Evolutionary conservation across 345 rosid species (phyloP), one percentile per base, ranked within the genome.

Genomic region (Adansonia digitata): DNA sequence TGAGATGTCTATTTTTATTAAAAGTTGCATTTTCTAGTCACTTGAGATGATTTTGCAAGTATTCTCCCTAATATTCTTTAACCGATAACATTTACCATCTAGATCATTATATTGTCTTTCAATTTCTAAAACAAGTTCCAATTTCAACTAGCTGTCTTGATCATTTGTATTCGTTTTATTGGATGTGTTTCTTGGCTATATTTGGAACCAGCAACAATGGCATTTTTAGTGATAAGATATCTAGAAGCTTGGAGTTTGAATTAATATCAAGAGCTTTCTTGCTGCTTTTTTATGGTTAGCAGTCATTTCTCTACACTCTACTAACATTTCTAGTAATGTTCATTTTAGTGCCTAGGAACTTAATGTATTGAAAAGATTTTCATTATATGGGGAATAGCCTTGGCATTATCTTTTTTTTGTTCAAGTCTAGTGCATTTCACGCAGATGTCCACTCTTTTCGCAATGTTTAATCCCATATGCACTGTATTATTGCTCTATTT

Each of bases 371-470:
- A 18, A 45, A 26, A 15, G 7, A 8, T 61, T 8, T 60, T 43
- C 39, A 45, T 75, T 1, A 27, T 20, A 70, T 42, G 86, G 94
- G 94, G 90, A 63, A 76, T 85, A 5, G 85, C 74, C 55, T 70
- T 84, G 63, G 91, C 90, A 0, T 60, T 82, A 14, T 81, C 89
- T n/a, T 2, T 85, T 86, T 79, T 86, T 86, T 43, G 75, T 87
- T 70, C 92, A 91, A 80, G 90, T 94, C 18, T 91, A 91, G 94
- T 88, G 85, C 79, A 85, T 92, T 74, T 83, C 91, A 1, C 61
- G 57, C 59, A 79, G 86, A 72, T 93, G 94, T 51, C 93, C 90
- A 20, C 76, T 92, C 55, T 92, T 85, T 81, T 77, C 86, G 88
- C 93, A 1, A 72, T 90, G 83, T 92, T 90, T 83, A 86, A 82